Conservation (phyloP, 305 asterid species). For the Fraxinus sp. region DNA sequence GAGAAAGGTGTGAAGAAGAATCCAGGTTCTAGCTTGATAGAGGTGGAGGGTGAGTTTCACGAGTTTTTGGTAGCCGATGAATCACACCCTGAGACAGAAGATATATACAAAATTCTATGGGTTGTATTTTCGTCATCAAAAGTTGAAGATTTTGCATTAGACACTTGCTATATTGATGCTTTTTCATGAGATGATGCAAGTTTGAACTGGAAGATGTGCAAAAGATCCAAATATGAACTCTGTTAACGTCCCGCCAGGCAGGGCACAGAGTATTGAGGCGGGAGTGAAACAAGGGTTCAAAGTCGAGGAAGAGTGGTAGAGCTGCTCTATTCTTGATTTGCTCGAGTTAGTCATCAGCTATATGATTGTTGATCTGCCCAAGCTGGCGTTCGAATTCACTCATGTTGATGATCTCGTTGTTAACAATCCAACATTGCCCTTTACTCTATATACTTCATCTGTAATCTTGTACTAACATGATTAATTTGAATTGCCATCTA, state of each 20-base stretch:
- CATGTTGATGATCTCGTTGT: neutral
- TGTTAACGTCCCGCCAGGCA: neutral
- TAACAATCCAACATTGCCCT: neutral
- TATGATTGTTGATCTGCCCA: neutral
- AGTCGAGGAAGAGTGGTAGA: neutral
- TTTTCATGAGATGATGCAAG: slow-evolving; percentile 18
- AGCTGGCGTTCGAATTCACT: neutral
- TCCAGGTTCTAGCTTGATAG: slow-evolving; percentile 66
- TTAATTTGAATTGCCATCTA: neutral
- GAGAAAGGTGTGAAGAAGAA: slow-evolving; percentile 56
- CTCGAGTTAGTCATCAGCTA: neutral
- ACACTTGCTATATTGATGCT: slow-evolving; percentile 20
- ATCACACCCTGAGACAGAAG: slow-evolving; percentile 44
- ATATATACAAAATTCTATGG: slow-evolving; percentile 41
- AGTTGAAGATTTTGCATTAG: slow-evolving; percentile 30
- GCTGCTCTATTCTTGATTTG: neutral
- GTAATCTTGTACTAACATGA: neutral
- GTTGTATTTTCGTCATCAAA: slow-evolving; percentile 38
- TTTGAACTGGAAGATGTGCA: neutral
- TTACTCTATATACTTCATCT: neutral
- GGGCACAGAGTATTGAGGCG: neutral
- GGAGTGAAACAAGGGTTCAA: neutral
- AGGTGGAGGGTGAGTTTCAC: slow-evolving; percentile 57
- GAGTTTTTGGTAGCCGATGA: slow-evolving; percentile 63
- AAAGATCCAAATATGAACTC: neutral